Conservation (phyloP, 2,329 filamentous ascomycete species). For the Claviceps sorghi region DNA sequence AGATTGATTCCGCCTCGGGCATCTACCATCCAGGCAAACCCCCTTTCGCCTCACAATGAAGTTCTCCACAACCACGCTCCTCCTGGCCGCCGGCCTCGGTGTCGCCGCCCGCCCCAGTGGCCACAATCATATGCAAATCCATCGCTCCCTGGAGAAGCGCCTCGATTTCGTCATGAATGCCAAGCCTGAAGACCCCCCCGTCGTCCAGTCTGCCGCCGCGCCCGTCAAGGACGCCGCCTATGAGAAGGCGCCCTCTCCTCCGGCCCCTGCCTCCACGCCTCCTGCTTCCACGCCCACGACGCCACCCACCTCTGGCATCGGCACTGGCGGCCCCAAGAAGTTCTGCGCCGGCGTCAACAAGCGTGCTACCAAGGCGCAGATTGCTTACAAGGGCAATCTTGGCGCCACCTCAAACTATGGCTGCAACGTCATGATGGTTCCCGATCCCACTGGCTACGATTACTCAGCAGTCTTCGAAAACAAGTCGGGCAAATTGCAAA, state of each 20-base stretch:
- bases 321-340: slow-evolving; percentile 9
- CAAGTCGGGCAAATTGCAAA: slow-evolving; percentile 19
- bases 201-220: slow-evolving; percentile 4
- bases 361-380: slow-evolving; percentile 31
- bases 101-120: slow-evolving; percentile 27
- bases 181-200: slow-evolving; percentile 15
- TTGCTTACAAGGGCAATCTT: slow-evolving; percentile 33
- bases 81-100: slow-evolving; percentile 26
- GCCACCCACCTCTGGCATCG: slow-evolving; percentile 9
- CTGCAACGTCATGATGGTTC: slow-evolving; percentile 37
- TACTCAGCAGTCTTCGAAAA: slow-evolving; percentile 29
- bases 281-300: no score
- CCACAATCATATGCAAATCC: slow-evolving; percentile 21
- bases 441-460: slow-evolving; percentile 25
- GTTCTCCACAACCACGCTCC: slow-evolving; percentile 22
- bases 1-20: not conserved
- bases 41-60: slow-evolving; percentile 26
- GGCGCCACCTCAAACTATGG: slow-evolving; percentile 28
- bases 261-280: no score
- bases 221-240: not conserved
- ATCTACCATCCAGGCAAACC: not conserved
- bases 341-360: slow-evolving; percentile 27
- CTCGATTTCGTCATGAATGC: slow-evolving; percentile 21
- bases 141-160: slow-evolving; percentile 18
- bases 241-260: no score